Evolutionary conservation across 495 filamentous ascomycete species (phyloP).

Genomic region (Aspergillus kassunensis): DNA sequence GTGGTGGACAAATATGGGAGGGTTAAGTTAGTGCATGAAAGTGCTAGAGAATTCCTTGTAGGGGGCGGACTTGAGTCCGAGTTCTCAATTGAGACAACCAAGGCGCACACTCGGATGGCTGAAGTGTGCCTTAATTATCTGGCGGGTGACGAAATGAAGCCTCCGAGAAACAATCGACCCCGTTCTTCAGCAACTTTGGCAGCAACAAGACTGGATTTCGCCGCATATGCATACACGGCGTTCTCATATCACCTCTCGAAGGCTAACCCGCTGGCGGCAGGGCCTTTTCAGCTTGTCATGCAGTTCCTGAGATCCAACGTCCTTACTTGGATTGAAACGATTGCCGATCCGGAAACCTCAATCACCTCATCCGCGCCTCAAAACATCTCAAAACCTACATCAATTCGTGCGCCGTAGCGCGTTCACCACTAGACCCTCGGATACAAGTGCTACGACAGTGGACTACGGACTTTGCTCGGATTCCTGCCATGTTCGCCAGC

Average conservation of each 20-base stretch:
- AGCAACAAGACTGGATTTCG: constrained; percentile 1
- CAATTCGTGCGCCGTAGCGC: constrained; percentile 5
- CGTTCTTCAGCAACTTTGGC: constrained; percentile 1
- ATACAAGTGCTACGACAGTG: neutral
- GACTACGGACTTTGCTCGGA: neutral
- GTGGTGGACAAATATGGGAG: constrained; percentile 21
- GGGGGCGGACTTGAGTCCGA: constrained; percentile 15
- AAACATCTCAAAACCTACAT: constrained; percentile 29
- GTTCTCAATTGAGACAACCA: constrained; percentile 25
- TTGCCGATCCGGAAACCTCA: constrained; percentile 25
- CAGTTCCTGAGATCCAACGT: constrained; percentile 30
- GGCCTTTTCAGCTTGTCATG: constrained; percentile 15
- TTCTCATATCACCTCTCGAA: constrained; percentile 31
- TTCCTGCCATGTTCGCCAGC: neutral
- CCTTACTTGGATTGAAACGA: constrained; percentile 35
- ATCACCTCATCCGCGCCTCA: constrained; percentile 22
- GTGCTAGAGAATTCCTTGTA: constrained; percentile 30
- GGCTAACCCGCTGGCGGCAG: constrained; percentile 9
- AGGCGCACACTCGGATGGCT: constrained; percentile 20
- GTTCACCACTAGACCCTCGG: neutral
- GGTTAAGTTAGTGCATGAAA: constrained; percentile 33
- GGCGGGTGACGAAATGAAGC: constrained; percentile 22
- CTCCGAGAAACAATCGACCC: constrained; percentile 13
- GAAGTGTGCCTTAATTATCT: constrained; percentile 19
- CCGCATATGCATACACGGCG: constrained; percentile 24